Base-by-base conservation (phyloP, 179 eudicot genomes). In the Heliamphora pulchella region DNA sequence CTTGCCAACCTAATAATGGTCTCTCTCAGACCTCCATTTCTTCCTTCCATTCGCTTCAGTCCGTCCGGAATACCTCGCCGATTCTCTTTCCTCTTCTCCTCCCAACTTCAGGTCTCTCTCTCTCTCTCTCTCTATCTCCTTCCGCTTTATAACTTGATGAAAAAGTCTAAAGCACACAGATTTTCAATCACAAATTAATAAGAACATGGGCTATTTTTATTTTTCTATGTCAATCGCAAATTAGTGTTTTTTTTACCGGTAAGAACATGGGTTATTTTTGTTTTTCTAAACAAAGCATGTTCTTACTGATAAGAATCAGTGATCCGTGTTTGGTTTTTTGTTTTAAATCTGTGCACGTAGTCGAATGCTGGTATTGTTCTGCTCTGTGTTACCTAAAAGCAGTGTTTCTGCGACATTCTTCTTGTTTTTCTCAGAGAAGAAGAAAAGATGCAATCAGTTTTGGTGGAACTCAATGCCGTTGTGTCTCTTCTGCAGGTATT, bases 1-100 rank as follows among this genome's bases (percentile, higher is more conserved):
- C 31, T 31, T 0, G 31, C 31, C 58, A 54, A 13, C 11, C 39
- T 14, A 73, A 73, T 5, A 73, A 73, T 73, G 76, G 62, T 5
- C 10, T 51, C 61, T 22, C 13, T 74, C 77, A 11, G 77, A 55
- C 17, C 64, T 41, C 14, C 51, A 10, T 53, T 74, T 41, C 48
- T 74, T 54, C 77, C 13, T 46, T 74, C 63, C 47, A n/a, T 53
- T 74, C 64, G 77, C 77, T 57, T 14, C 22, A 73, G 13, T 73
- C 59, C 76, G 47, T 54, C 54, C 46, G 7, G 13, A 74, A 55
- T 7, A 74, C 48, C 77, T 39, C 77, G 31, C 10, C 48, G 39
- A 11, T 54, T 18, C 22, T 74, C 20, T 17, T 17, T 54, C 10
- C 48, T 55, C 22, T 54, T 18, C 22, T 74, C 20, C 14, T 17